These are phyloP conservation scores for Monosporascus ibericus DNA, from an alignment of 2,329 filamentous ascomycete genomes.

Conservation along the genomic window DNA sequence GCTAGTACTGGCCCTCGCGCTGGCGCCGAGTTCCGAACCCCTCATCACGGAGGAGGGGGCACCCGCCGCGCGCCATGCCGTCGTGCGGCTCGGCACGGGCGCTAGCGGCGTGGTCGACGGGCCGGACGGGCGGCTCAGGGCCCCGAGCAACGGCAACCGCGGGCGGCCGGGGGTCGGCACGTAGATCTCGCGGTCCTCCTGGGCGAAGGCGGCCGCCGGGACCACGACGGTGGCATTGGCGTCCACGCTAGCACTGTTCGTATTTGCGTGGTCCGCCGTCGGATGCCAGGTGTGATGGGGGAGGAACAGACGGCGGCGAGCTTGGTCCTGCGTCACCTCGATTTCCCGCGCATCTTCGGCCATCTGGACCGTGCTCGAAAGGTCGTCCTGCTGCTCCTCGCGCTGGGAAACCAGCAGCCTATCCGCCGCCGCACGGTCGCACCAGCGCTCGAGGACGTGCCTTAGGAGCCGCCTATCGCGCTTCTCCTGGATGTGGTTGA, in stretches of 20 bases:
- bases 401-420: conserved; percentile 17
- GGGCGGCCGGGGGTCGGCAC: conserved; percentile 26
- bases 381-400: too few species aligned
- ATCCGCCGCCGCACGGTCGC: conserved; percentile 17
- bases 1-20: conserved; percentile 11
- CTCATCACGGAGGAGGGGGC: conserved; percentile 18
- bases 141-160: conserved; percentile 18
- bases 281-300: conserved; percentile 14
- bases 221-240: too few species aligned
- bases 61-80: neutral
- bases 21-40: conserved; percentile 17
- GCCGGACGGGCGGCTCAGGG: conserved; percentile 14
- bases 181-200: conserved; percentile 14
- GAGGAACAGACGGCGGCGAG: conserved; percentile 11
- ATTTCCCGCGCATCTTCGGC: conserved; percentile 16
- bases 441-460: conserved; percentile 24
- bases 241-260: too few species aligned
- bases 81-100: conserved; percentile 17
- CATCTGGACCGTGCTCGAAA: conserved; percentile 13
- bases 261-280: conserved; percentile 7
- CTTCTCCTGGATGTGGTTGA: conserved; percentile 23
- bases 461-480: conserved; percentile 21
- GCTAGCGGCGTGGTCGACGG: conserved; percentile 26
- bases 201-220: neutral
- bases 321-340: conserved; percentile 13